Evolutionary conservation across 1,284 basidiomycete genomes (phyloP).

Genomic region (Neolentinus lepideus): DNA sequence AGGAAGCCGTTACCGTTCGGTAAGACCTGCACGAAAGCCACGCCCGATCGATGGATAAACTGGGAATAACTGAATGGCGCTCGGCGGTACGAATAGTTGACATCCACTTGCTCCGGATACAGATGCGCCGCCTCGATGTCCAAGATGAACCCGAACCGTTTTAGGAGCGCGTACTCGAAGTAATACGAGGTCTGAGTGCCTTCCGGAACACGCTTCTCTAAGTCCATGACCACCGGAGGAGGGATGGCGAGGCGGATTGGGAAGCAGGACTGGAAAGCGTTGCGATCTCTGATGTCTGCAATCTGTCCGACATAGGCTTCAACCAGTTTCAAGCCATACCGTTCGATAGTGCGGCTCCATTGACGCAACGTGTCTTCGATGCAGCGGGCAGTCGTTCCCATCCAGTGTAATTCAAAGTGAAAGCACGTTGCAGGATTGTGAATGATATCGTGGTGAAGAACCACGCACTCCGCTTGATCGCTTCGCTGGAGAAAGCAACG

Average conservation of each 20-base stretch:
- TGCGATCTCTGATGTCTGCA: slow-evolving; percentile 73
- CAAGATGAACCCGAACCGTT: slow-evolving; percentile 75
- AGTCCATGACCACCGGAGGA: slow-evolving; percentile 65
- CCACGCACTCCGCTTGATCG: slow-evolving; percentile 81
- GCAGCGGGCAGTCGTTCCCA: slow-evolving; percentile 91
- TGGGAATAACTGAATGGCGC: slow-evolving; percentile 76
- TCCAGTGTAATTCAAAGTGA: slow-evolving; percentile 97
- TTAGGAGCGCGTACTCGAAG: slow-evolving; percentile 78
- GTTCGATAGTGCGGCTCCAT: slow-evolving; percentile 83
- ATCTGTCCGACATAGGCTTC: slow-evolving; percentile 90
- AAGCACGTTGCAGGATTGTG: slow-evolving; percentile 89
- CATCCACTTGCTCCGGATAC: slow-evolving; percentile 76
- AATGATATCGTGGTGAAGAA: slow-evolving; percentile 87
- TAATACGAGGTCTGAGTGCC: slow-evolving; percentile 58
- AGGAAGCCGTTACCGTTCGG: slow-evolving; percentile 75
- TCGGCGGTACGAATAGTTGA: slow-evolving; percentile 86
- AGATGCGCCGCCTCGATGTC: slow-evolving; percentile 78
- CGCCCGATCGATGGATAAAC: slow-evolving; percentile 83
- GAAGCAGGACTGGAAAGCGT: slow-evolving; percentile 86
- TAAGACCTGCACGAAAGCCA: slow-evolving; percentile 84
- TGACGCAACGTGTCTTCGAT: slow-evolving; percentile 86
- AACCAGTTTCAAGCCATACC: slow-evolving; percentile 88
- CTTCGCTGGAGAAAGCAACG: slow-evolving; percentile 45
- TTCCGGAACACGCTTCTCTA: slow-evolving; percentile 62
- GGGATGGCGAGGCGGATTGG: slow-evolving; percentile 69